phyloP scores from a whole-genome alignment of 345 rosid genomes.

The Dovyalis caffra region DNA sequence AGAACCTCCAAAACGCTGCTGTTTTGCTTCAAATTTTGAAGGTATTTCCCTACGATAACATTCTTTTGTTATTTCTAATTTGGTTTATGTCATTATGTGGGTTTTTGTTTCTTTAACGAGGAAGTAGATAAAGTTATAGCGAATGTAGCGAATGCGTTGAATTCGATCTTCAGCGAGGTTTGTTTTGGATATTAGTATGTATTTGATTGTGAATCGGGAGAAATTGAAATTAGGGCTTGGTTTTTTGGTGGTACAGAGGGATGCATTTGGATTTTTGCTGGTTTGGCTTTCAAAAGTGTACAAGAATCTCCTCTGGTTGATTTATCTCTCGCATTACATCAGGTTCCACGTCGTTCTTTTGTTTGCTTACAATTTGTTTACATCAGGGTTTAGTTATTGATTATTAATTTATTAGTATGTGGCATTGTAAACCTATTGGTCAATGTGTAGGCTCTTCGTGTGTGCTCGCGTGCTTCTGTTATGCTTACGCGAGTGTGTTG shows the following conservation, averaged over 20 bases:
- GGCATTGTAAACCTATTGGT: neutral
- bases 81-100: neutral
- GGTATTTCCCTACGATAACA: slow-evolving; percentile 17
- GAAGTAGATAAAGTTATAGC: slow-evolving; percentile 25
- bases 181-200: slow-evolving; percentile 14
- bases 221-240: slow-evolving; percentile 33
- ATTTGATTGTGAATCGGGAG: slow-evolving; percentile 12
- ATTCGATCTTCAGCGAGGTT: slow-evolving; percentile 24
- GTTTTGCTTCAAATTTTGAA: slow-evolving; percentile 19
- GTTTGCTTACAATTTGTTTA: neutral
- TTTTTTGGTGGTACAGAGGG: slow-evolving; percentile 37
- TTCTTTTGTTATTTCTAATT: neutral
- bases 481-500: neutral
- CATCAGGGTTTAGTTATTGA: neutral
- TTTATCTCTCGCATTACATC: slow-evolving; percentile 10
- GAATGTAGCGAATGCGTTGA: slow-evolving; percentile 17
- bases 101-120: neutral
- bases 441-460: neutral
- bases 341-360: slow-evolving; percentile 1
- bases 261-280: slow-evolving; percentile 40
- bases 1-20: slow-evolving; percentile 15
- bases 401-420: neutral
- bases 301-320: slow-evolving; percentile 31
- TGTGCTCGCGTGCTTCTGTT: neutral
- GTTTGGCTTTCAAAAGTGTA: slow-evolving; percentile 22